Evolutionary conservation across 306 rosid species (phyloP), one percentile per base, ranked within the genome.

Genomic region (Vigna reflexopilosa): DNA sequence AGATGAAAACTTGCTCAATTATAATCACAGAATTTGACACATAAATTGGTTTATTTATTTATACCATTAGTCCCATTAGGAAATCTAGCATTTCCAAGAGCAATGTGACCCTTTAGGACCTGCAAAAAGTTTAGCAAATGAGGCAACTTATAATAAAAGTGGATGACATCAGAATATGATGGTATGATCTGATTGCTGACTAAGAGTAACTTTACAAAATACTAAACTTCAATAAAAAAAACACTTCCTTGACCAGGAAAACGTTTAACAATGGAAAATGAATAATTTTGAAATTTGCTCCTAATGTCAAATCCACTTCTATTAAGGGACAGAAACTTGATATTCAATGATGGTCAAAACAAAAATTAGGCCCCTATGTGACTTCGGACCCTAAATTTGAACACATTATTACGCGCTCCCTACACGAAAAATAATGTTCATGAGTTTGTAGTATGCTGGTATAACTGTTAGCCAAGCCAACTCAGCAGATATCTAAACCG

Each of bases 41-140:
- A 77, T 5, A 78, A 11, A 69, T 17, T n/a, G 38, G 75, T 40
- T 34, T 69, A 69, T 36, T 34, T 59, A 40, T 56, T 40, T 16
- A 81, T 88, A 96, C 99, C 99, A 77, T 79, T 93, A 54, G 98
- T 93, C 78, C 98, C 99, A 84, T 93, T 93, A 54, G 99, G 99
- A 90, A 96, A 96, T 76, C 77, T 85, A 80, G 98, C 97, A 91
- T 85, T 90, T 55, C 98, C 99, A 38, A 96, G 90, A 45, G 91
- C 89, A 77, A 96, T 87, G 82, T 96, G 98, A 81, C 99, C 99
- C 86, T 90, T 93, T 61, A 96, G 93, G 67, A 96, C 99, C 99
- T 96, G 90, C 83, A 65, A 15, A 67, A 20, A 68, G 75, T 81
- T 66, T 65, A 84, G 70, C 49, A 77, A 77, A 77, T 81, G 70